Evolutionary conservation across 768 basidiomycete genomes (phyloP).

Genomic region (Dacryopinax spathularia): DNA sequence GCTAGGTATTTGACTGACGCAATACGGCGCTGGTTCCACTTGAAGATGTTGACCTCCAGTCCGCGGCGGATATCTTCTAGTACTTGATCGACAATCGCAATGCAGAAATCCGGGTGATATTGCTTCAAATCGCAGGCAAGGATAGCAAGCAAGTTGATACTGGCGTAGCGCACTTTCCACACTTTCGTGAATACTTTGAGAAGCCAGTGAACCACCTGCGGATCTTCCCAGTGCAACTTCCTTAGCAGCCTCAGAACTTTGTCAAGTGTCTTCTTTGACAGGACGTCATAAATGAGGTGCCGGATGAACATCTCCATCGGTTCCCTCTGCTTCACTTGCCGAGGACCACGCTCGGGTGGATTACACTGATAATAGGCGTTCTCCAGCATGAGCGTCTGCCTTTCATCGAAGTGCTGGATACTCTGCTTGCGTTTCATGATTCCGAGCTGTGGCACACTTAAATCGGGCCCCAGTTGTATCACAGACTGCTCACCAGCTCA

Average conservation of each 20-base stretch:
- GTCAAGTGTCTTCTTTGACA: conserved; percentile 86
- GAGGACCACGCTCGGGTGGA: conserved; percentile 82
- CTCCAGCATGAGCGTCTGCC: conserved; percentile 78
- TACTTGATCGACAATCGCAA: conserved; percentile 84
- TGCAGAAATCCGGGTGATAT: conserved; percentile 78
- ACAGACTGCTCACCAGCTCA: conserved; percentile 52
- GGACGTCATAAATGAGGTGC: conserved; percentile 86
- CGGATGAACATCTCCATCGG: conserved; percentile 88
- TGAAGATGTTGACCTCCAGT: conserved; percentile 81
- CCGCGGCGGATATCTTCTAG: conserved; percentile 84
- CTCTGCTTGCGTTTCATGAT: conserved; percentile 90
- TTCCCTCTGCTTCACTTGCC: conserved; percentile 69
- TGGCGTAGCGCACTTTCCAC: conserved; percentile 92
- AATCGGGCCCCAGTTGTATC: not conserved
- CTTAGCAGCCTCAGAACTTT: conserved; percentile 86
- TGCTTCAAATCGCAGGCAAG: conserved; percentile 87
- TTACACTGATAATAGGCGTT: conserved; percentile 99
- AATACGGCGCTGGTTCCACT: conserved; percentile 81
- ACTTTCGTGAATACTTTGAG: conserved; percentile 93
- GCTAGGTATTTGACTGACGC: conserved; percentile 90
- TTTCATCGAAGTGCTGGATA: conserved; percentile 82
- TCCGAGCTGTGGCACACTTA: conserved; percentile 46
- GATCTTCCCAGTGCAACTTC: conserved; percentile 92
- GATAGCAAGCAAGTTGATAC: conserved; percentile 81
- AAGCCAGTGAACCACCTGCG: conserved; percentile 39